These are phyloP conservation scores for Linderniella brevidens DNA, from an alignment of 257 asterid species.

Conservation along the genomic window DNA sequence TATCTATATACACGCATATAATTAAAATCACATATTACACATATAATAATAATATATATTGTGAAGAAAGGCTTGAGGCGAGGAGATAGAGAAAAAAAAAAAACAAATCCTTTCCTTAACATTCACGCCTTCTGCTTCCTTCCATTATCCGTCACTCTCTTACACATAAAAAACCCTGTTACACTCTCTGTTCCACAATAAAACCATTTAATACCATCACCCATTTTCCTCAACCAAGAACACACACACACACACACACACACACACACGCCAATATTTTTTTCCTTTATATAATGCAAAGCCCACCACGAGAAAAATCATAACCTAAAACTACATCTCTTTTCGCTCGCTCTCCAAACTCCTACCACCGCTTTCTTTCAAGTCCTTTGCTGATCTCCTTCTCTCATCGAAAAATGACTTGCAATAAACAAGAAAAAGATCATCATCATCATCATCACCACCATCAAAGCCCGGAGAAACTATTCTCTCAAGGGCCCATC, in stretches of 20 bases:
- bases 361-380: too few relatives aligned
- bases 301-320: too few relatives aligned
- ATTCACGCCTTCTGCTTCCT: slow-evolving; percentile 41
- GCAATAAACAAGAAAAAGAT: background rate
- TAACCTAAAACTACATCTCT: too few relatives aligned
- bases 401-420: slow-evolving; percentile 11
- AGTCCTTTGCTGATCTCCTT: too few relatives aligned
- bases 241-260: too few relatives aligned
- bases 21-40: too few relatives aligned
- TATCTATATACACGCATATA: too few relatives aligned
- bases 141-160: slow-evolving; percentile 15
- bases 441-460: slow-evolving; percentile 5
- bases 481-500: slow-evolving; percentile 37
- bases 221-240: too few relatives aligned
- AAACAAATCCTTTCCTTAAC: slow-evolving; percentile 43
- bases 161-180: slow-evolving; percentile 3
- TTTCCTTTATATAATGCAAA: too few relatives aligned
- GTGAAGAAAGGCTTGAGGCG: slow-evolving; percentile 34
- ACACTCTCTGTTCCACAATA: slow-evolving; percentile 9
- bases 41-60: too few relatives aligned
- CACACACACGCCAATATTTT: too few relatives aligned
- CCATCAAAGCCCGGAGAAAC: slow-evolving; percentile 30
- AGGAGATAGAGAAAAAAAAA: slow-evolving; percentile 16
- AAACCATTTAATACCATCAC: background rate
- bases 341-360: too few relatives aligned